phyloP scores from a whole-genome alignment of 306 rosid species.

The Abrus precatorius region DNA sequence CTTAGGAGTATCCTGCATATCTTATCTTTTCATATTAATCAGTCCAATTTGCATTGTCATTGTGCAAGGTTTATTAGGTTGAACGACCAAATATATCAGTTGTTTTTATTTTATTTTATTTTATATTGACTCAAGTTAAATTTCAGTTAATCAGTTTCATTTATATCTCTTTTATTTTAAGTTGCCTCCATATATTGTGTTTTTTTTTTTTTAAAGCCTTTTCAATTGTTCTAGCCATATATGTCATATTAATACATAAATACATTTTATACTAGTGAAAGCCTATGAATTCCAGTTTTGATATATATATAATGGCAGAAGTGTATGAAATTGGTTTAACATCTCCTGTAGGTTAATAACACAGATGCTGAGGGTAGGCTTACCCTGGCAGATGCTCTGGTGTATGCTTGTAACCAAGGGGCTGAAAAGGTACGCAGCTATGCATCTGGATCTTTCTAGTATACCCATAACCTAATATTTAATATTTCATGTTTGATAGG shows the following conservation, averaged over 20 bases:
- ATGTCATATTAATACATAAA: background rate
- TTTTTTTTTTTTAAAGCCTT: background rate
- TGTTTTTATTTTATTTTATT: background rate
- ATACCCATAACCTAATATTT: constrained; percentile 8
- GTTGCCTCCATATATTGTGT: background rate
- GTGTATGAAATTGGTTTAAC: constrained; percentile 40
- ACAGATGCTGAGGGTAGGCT: constrained; percentile 98
- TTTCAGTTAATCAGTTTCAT: background rate
- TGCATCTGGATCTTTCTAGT: constrained; percentile 30
- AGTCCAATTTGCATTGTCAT: background rate
- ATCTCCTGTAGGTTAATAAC: constrained; percentile 78
- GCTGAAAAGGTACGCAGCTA: constrained; percentile 72
- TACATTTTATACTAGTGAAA: background rate
- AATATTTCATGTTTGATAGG: constrained; percentile 11
- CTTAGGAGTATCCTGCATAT: constrained; percentile 1
- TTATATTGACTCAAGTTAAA: background rate
- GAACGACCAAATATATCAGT: background rate
- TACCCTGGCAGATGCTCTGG: constrained; percentile 92
- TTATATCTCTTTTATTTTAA: background rate
- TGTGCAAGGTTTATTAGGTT: background rate
- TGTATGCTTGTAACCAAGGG: constrained; percentile 93
- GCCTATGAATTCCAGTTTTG: constrained; percentile 16
- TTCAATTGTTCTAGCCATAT: constrained; percentile 9
- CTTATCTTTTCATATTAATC: background rate
- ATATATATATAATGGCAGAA: constrained; percentile 7